Evolutionary conservation across 75 land plant genomes (phyloP).

Genomic region (Cupressus sempervirens): DNA sequence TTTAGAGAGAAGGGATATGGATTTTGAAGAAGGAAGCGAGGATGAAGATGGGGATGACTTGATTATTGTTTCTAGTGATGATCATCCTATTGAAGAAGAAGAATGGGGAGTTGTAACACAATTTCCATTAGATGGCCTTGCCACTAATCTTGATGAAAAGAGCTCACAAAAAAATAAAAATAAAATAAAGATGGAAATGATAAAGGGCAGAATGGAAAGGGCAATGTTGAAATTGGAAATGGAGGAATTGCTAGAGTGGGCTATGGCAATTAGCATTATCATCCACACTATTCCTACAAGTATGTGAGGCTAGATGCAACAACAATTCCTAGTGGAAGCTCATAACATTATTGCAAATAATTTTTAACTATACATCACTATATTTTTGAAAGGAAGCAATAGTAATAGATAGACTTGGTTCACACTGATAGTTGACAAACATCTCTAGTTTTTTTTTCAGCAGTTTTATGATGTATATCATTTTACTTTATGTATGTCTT

Average conservation of each 20-base stretch:
- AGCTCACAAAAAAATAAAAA: slow-evolving; percentile 33
- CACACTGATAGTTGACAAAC: no score
- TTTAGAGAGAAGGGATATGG: slow-evolving; percentile 22
- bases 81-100: slow-evolving; percentile 45
- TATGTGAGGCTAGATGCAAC: no score
- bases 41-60: slow-evolving; percentile 83
- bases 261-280: slow-evolving; percentile 44
- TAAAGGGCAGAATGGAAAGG: slow-evolving; percentile 36
- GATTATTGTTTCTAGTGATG: slow-evolving; percentile 61
- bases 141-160: slow-evolving; percentile 22
- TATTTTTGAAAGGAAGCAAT: no score
- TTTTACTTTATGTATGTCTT: no score
- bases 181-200: slow-evolving; percentile 55
- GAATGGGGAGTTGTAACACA: slow-evolving; percentile 60
- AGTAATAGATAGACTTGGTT: no score
- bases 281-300: slow-evolving; percentile 69
- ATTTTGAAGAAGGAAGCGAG: slow-evolving; percentile 49
- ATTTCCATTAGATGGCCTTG: slow-evolving; percentile 12
- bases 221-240: slow-evolving; percentile 18
- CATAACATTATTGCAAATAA: no score
- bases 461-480: no score
- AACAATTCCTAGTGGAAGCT: no score
- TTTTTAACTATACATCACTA: no score
- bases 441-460: no score
- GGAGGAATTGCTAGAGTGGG: slow-evolving; percentile 32